Base-by-base conservation (phyloP, 2,329 filamentous ascomycete species). In the Xylariomycetidae sp. region DNA sequence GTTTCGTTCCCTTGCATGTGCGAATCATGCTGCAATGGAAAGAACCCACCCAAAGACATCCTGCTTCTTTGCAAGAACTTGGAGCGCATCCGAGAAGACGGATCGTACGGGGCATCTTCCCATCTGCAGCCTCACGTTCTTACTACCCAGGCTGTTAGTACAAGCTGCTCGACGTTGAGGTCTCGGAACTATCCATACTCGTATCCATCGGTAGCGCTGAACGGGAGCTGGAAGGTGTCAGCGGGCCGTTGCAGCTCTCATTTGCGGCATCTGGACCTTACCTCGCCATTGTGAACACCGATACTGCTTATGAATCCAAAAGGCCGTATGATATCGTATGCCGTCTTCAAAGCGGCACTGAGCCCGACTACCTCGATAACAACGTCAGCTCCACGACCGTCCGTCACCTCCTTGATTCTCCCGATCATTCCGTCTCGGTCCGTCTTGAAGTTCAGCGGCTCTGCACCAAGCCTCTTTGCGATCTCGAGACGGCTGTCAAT, bases 301-400 rank as follows among this genome's bases (percentile, higher is more conserved):
- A 87, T 83, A 50, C 79, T 85, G 47, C 77, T 81, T 44, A 88
- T 83, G 25, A 72, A 73, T 5, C 83, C 83, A 64, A 79, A 88
- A 1, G 82, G 81, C 33, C 84, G 70, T 36, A 88, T 56, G 13
- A 87, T 57, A 19, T 87, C 81, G 56, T 79, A 87, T 0, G 75
- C 82, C 22, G 79, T 84, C 49, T 70, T 74, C 52, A 88, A 58
- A 2, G 83, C 84, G 23, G 78, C 72, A 34, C 76, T 79, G 39
- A 81, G 61, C 0, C 83, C 83, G 17, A 88, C 84, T 6, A 85
- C 81, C 57, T 89, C 84, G 46, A 95, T 79, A 2, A 92, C 79
- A 13, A 85, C 78, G 60, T 95, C 89, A 10, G 88, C 88, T 6
- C 89, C 89, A 24, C 89, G 71, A 6, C 87, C 87, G 12, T 82